Percentiles rank a stretch among this genome's conserved stretches.
Evolutionary conservation across 2,329 filamentous ascomycete genomes (phyloP).

Genomic region (Purpureocillium takamizusanense): DNA sequence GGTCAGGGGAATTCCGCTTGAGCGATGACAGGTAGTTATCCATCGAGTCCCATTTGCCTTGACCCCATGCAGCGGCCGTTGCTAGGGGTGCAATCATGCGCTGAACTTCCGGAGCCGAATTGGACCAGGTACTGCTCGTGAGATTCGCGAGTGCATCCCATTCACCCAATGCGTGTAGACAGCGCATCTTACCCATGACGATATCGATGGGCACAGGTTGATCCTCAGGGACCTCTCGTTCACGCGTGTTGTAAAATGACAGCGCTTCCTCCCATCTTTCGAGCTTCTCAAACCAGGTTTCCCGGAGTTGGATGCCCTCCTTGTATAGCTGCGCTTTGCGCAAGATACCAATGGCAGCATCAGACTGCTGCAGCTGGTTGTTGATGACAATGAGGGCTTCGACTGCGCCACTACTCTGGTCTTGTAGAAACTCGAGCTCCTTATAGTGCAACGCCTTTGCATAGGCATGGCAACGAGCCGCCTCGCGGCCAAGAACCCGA

Average conservation of each 20-base stretch:
- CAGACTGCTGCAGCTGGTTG: slow-evolving; percentile 96
- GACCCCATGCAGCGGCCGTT: slow-evolving; percentile 91
- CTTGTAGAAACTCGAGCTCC: slow-evolving; percentile 94
- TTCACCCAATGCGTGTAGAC: slow-evolving; percentile 90
- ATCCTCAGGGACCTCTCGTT: slow-evolving; percentile 54
- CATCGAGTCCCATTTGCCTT: slow-evolving; percentile 97
- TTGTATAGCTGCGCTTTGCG: slow-evolving; percentile 92
- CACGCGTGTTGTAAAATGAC: slow-evolving; percentile 81
- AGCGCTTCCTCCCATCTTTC: slow-evolving; percentile 97
- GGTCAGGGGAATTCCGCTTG: slow-evolving; percentile 86
- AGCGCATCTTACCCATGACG: slow-evolving; percentile 99
- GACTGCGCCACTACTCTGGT: slow-evolving; percentile 90
- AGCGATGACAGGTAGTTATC: slow-evolving; percentile 93
- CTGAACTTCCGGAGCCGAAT: slow-evolving; percentile 78
- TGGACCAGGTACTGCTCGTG: slow-evolving; percentile 88
- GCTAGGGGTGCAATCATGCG: slow-evolving; percentile 87
- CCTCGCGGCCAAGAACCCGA: slow-evolving; percentile 84
- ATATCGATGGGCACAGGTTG: slow-evolving; percentile 70
- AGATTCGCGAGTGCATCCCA: slow-evolving; percentile 90
- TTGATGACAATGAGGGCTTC: slow-evolving; percentile 99
- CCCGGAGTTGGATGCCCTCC: slow-evolving; percentile 85
- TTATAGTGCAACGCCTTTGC: slow-evolving; percentile 99
- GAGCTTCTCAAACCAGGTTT: slow-evolving; percentile 98
- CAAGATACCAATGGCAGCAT: slow-evolving; percentile 95
- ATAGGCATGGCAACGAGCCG: slow-evolving; percentile 93